phyloP scores from a whole-genome alignment of 768 basidiomycete genomes.

The Phaeotremella fagi region DNA sequence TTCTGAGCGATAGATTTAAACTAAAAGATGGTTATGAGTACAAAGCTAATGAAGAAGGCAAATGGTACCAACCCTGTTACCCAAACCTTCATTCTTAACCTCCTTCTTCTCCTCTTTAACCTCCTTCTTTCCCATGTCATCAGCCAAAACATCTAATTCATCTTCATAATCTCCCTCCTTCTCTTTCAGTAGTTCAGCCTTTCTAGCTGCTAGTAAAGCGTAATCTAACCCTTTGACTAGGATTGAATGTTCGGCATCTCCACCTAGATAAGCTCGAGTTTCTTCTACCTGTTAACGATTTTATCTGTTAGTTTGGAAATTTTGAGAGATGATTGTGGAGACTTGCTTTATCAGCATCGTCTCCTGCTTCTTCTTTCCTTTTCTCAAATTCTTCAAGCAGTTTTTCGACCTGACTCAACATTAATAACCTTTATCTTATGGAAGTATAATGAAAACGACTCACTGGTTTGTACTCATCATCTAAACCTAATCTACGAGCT shows the following conservation, averaged over 20 bases:
- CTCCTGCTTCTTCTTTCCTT: conserved; percentile 55
- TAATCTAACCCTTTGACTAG: conserved; percentile 80
- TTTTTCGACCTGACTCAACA: conserved; percentile 61
- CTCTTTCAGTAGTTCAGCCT: conserved; percentile 57
- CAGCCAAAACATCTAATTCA: conserved; percentile 54
- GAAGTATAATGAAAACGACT: neutral
- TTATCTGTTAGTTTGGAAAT: neutral
- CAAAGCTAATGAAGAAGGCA: neutral
- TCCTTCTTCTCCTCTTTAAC: conserved; percentile 22
- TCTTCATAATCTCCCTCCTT: conserved; percentile 75
- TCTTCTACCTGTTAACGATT: conserved; percentile 60
- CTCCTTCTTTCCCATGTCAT: neutral
- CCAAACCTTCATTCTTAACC: conserved; percentile 51
- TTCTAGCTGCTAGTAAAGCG: conserved; percentile 77
- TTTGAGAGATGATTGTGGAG: neutral
- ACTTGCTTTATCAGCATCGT: conserved; percentile 61
- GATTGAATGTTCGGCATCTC: conserved; percentile 77
- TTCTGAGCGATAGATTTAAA: conserved; percentile 45
- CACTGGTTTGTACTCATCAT: conserved; percentile 43
- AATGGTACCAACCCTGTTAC: conserved; percentile 32
- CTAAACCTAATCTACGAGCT: conserved; percentile 38
- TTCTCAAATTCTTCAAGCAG: conserved; percentile 76
- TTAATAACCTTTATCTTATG: neutral
- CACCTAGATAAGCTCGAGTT: conserved; percentile 71
- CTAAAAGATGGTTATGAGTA: conserved; percentile 11